Percentiles rank a stretch among this genome's conserved stretches.
Conservation (phyloP, 192 early-diverging fungal genomes). For the Podila epigama region DNA sequence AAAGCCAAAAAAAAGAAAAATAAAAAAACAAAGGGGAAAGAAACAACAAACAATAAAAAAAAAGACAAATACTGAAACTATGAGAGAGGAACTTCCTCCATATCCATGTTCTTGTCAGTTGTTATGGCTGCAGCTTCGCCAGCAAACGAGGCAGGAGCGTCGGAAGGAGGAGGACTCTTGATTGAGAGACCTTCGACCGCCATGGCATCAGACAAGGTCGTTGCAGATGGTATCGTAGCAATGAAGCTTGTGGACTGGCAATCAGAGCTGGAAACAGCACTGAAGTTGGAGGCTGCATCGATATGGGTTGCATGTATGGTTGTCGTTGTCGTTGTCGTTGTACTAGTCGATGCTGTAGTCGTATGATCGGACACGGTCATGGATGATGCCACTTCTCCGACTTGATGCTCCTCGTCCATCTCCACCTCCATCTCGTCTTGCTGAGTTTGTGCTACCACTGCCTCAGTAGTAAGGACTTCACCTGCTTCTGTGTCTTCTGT, state of each 20-base stretch:
- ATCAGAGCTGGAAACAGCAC: neutral
- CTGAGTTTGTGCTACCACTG: conserved; percentile 4
- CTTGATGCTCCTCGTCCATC: conserved; percentile 19
- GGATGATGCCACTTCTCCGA: neutral
- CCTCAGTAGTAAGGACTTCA: no score
- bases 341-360: neutral
- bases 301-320: neutral
- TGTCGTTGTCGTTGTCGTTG: neutral
- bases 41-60: conserved; percentile 1
- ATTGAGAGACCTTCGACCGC: conserved; percentile 32
- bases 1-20: conserved; percentile 19
- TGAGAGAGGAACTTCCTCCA: conserved; percentile 46
- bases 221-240: conserved; percentile 8
- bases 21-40: conserved; percentile 16
- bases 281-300: conserved; percentile 12
- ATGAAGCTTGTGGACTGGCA: neutral
- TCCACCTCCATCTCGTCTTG: conserved; percentile 24
- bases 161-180: conserved; percentile 22
- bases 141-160: neutral
- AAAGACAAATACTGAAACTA: neutral
- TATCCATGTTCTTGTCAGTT: conserved; percentile 21
- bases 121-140: neutral
- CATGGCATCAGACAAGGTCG: conserved; percentile 28
- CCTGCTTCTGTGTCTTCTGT: neutral
- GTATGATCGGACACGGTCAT: neutral